Conservation (phyloP, 495 filamentous ascomycete genomes). For the Penicillium macrosclerotiorum region DNA sequence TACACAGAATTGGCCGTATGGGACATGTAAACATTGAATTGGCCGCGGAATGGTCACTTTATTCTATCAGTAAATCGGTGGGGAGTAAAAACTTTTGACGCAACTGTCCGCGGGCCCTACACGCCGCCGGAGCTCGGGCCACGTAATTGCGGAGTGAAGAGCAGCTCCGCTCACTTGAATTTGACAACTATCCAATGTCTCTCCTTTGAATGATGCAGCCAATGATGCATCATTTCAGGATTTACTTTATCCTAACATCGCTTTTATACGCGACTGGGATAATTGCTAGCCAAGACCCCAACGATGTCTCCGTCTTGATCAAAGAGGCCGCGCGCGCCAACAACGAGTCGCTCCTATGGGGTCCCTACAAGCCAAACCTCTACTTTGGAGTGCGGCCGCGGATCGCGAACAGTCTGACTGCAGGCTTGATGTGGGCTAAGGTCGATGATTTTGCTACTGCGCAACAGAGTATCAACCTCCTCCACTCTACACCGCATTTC, state of each 20-base stretch:
- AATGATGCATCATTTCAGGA: conserved; percentile 34
- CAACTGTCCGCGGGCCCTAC: background rate
- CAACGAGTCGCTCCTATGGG: conserved; percentile 91
- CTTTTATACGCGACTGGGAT: conserved; percentile 34
- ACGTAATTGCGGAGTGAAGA: conserved; percentile 40
- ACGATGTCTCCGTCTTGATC: conserved; percentile 39
- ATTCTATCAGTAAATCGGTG: no score
- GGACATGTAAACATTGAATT: no score
- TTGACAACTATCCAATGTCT: conserved; percentile 14
- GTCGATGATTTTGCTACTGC: conserved; percentile 77
- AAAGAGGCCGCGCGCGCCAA: conserved; percentile 52
- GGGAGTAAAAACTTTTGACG: no score
- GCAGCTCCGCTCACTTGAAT: conserved; percentile 15
- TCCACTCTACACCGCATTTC: background rate
- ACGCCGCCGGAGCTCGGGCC: conserved; percentile 34
- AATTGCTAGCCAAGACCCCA: conserved; percentile 29
- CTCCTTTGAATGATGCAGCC: conserved; percentile 23
- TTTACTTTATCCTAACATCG: conserved; percentile 27
- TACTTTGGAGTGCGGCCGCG: conserved; percentile 93
- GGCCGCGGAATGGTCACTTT: no score
- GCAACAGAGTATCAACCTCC: conserved; percentile 66
- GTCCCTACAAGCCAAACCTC: conserved; percentile 89
- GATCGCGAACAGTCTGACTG: conserved; percentile 78
- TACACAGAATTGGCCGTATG: no score
- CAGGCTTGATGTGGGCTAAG: conserved; percentile 86